These are phyloP conservation scores for Tetraselmis striata DNA, from an alignment of 139 green algal genomes.

Conservation along the genomic window DNA sequence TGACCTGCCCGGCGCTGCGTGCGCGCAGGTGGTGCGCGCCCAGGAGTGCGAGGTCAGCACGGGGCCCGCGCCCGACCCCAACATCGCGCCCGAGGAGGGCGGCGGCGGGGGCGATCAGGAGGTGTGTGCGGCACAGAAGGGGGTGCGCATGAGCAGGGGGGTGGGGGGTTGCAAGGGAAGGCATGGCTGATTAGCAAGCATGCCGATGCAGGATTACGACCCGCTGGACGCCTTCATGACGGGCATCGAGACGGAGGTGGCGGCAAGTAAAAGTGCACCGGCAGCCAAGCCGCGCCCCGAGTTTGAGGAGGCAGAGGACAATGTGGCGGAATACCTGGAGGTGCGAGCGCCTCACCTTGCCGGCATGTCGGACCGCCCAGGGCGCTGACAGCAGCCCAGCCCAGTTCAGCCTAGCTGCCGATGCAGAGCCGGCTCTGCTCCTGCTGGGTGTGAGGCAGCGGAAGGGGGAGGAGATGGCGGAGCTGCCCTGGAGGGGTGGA, in stretches of 20 bases:
- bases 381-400: no score
- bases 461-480: no score
- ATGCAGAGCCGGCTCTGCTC: no score
- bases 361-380: no score
- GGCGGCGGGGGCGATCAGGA: not conserved
- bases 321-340: conserved; percentile 48
- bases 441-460: no score
- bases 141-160: not conserved
- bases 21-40: conserved; percentile 53
- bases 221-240: conserved; percentile 83
- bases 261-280: conserved; percentile 22
- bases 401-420: no score
- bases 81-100: not conserved
- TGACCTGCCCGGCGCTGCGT: no score
- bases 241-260: conserved; percentile 53
- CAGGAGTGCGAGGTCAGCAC: conserved; percentile 61
- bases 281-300: conserved; percentile 7
- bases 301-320: conserved; percentile 41
- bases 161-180: no score
- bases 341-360: not conserved
- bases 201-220: conserved; percentile 38
- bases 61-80: conserved; percentile 32
- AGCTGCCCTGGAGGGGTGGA: no score
- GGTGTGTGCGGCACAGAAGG: not conserved
- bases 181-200: no score